Base-by-base conservation (phyloP, 306 rosid species). In the Bauhinia variegata region DNA sequence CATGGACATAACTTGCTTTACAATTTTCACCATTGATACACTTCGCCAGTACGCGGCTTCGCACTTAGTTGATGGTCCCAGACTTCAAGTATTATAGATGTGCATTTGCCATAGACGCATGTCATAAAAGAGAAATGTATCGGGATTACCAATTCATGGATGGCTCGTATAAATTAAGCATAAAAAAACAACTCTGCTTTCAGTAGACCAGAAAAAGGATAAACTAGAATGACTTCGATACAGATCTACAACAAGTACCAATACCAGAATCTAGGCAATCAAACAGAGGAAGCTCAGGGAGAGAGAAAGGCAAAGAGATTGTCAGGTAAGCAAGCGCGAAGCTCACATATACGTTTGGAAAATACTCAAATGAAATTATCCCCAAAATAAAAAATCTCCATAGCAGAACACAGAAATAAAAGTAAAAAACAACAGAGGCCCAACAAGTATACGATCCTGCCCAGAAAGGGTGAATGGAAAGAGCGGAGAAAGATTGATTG, bases 51-150 rank as follows among this genome's bases (percentile, higher is more conserved):
- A 68, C 32, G 37, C 57, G 13, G 52, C 37, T 62, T 70, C 63
- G 62, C 70, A 14, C 33, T 14, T 63, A 9, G 12, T 17, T 6
- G 43, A 50, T 50, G 16, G 54, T 15, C 23, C 69, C 61, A 39
- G n/a, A 54, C 15, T 13, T 10, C 31, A n/a, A 67, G 10, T 44
- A 74, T 36, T 33, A 65, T 49, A 75, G 43, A 67, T 38, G 34
- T 19, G 14, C 31, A 71, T 7, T 53, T 70, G 73, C 66, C 58
- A 17, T 14, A 44, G 36, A 11, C 4, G 16, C 60, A 68, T 47
- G 56, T 60, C 85, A 72, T 30, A 34, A 67, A 53, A 48, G 37
- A 61, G 41, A 81, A 80, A 81, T 77, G 82, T 67, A 73, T 11
- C 14, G 56, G 10, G 10, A 77, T 46, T 44, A 72, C 58, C 28